phyloP scores from a whole-genome alignment of 331 rosid genomes.

The Pyracantha coccinea region DNA sequence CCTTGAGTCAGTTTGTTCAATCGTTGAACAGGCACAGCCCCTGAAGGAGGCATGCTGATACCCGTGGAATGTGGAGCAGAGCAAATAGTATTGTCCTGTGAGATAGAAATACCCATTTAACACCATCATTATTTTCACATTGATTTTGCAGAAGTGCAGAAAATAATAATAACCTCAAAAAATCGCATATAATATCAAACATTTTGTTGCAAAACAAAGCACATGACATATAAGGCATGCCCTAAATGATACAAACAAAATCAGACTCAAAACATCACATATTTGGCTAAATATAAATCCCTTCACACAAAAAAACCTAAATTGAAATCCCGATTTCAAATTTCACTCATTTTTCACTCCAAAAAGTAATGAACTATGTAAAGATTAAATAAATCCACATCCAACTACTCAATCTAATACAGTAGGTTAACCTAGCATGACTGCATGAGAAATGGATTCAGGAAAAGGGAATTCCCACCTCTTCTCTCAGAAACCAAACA shows the following conservation, averaged over 20 bases:
- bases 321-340: background rate
- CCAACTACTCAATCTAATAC: background rate
- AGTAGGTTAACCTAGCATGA: background rate
- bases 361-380: background rate
- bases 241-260: background rate
- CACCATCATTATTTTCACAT: background rate
- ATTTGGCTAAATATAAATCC: background rate
- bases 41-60: slow-evolving; percentile 17
- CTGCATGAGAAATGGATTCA: background rate
- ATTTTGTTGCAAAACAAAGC: background rate
- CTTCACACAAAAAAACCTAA: no score
- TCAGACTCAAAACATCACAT: background rate
- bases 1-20: slow-evolving; percentile 27
- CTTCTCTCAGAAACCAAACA: background rate
- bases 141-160: background rate
- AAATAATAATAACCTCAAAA: background rate
- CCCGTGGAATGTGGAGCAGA: slow-evolving; percentile 22
- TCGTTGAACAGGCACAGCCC: slow-evolving; percentile 24
- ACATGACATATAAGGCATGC: background rate
- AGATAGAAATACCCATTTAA: slow-evolving; percentile 9
- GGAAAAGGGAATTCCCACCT: background rate
- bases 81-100: slow-evolving; percentile 38
- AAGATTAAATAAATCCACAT: background rate
- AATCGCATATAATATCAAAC: background rate
- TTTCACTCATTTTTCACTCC: background rate